These are phyloP conservation scores for Dorcoceras hygrometricum DNA, from an alignment of 257 asterid genomes.

Conservation along the genomic window DNA sequence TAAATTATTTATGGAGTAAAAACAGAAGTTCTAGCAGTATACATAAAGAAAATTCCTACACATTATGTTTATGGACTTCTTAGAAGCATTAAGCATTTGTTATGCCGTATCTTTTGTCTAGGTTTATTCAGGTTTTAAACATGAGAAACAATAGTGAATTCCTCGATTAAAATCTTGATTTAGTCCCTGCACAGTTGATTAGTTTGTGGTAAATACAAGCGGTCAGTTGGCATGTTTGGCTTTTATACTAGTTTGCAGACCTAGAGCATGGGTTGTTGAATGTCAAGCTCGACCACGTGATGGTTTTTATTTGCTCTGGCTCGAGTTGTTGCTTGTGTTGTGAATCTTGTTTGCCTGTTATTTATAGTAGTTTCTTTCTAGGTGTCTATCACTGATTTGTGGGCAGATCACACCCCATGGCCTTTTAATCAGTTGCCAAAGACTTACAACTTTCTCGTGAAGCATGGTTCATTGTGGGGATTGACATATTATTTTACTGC, in stretches of 20 bases:
- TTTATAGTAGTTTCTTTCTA: constrained; percentile 37
- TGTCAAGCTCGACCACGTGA: background rate
- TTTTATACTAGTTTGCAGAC: background rate
- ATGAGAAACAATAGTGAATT: background rate
- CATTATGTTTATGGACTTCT: background rate
- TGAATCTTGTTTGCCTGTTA: constrained; percentile 17
- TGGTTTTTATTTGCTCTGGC: constrained; percentile 1
- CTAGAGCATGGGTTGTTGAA: background rate
- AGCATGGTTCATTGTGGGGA: constrained; percentile 88
- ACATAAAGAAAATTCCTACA: background rate
- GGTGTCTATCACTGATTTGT: constrained; percentile 88
- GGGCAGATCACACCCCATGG: constrained; percentile 99
- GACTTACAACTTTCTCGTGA: constrained; percentile 94
- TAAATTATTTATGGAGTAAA: background rate
- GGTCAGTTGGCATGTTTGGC: background rate
- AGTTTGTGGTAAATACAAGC: background rate
- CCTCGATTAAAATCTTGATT: background rate
- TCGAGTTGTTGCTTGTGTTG: constrained; percentile 18
- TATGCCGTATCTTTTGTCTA: background rate
- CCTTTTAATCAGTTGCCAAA: constrained; percentile 96
- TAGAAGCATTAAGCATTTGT: background rate
- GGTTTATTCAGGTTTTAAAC: background rate
- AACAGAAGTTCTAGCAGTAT: background rate
- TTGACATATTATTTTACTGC: constrained; percentile 89
- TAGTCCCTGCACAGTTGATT: constrained; percentile 8